These are phyloP conservation scores for Baorangia bicolor DNA, from an alignment of 768 basidiomycete genomes.

Conservation along the genomic window DNA sequence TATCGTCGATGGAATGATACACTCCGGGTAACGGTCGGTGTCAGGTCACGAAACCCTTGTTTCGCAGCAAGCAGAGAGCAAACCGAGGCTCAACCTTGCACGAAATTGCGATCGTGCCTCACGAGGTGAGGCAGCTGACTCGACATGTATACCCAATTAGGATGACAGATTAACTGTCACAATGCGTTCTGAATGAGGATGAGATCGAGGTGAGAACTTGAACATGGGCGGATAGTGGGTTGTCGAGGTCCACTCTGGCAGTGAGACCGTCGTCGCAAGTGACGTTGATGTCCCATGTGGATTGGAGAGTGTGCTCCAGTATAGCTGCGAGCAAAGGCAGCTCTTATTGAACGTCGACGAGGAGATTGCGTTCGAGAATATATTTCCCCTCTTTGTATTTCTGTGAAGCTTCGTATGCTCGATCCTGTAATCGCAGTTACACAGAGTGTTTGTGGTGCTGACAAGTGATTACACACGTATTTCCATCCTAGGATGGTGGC, in stretches of 20 bases:
- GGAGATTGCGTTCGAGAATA: constrained; percentile 92
- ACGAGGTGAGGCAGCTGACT: constrained; percentile 8
- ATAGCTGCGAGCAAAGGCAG: constrained; percentile 9
- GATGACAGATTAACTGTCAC: constrained; percentile 24
- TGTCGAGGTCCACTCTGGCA: constrained; percentile 17
- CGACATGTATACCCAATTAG: constrained; percentile 24
- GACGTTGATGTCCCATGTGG: constrained; percentile 10
- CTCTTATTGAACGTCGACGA: constrained; percentile 77
- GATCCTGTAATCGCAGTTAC: constrained; percentile 57
- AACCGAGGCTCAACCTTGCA: neutral
- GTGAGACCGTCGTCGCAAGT: constrained; percentile 13
- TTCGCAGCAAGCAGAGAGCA: constrained; percentile 2
- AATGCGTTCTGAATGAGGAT: constrained; percentile 15
- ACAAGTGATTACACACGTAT: constrained; percentile 60
- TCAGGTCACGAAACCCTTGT: constrained; percentile 11
- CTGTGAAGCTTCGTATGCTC: constrained; percentile 85
- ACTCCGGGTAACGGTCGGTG: constrained; percentile 12
- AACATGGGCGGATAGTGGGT: constrained; percentile 5
- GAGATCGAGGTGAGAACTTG: constrained; percentile 17
- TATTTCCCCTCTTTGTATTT: constrained; percentile 99
- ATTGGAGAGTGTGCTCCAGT: constrained; percentile 1
- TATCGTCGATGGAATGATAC: constrained; percentile 21
- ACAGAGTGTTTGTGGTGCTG: neutral
- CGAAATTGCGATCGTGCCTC: neutral
- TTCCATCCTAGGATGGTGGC: constrained; percentile 90